Evolutionary conservation across 805 yeast species (phyloP), one percentile per base, ranked within the genome.

Genomic region (Monosporozyma aquatica): DNA sequence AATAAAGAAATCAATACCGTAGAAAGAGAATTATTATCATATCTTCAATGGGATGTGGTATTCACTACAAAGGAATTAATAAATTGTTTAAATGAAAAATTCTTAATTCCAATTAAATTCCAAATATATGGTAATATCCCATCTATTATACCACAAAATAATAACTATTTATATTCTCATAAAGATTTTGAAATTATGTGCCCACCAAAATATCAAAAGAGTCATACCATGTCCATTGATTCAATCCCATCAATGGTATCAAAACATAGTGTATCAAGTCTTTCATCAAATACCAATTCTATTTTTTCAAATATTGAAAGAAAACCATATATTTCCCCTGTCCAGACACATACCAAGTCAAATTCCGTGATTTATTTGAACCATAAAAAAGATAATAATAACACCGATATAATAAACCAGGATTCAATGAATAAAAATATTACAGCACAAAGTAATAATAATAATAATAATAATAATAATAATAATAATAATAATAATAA

Each of bases 361-460:
- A 66, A 90, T 39, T 84, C 95, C 13, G 96, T 97, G n/a, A 90
- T 92, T 67, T 80, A 80, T 49, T 74, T 87, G 49, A 90, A 90
- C 64, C 97, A 90, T 67, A 84, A 95, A 3, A 80, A 94, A 18
- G 97, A 23, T 6, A 23, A 6, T 6, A 23, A 23, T 18, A 13
- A 30, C 11, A 18, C 35, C 6, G 18, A 6, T 9, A 30, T 20
- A 18, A 30, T 5, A 18, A 30, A 6, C 13, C 2, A 20, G 4
- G 18, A 18, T 15, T 4, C 22, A 18, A 23, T n/a, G n/a, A n/a
- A n/a, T n/a, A n/a, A n/a, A n/a, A n/a, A n/a, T n/a, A n/a, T n/a
- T n/a, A n/a, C n/a, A n/a, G n/a, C n/a, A n/a, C n/a, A n/a, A n/a
- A n/a, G n/a, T n/a, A n/a, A n/a, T n/a, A n/a, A n/a, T n/a, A n/a